Base-by-base conservation (phyloP, 2,329 filamentous ascomycete species). In the Scopulariopsis brevicaulis region DNA sequence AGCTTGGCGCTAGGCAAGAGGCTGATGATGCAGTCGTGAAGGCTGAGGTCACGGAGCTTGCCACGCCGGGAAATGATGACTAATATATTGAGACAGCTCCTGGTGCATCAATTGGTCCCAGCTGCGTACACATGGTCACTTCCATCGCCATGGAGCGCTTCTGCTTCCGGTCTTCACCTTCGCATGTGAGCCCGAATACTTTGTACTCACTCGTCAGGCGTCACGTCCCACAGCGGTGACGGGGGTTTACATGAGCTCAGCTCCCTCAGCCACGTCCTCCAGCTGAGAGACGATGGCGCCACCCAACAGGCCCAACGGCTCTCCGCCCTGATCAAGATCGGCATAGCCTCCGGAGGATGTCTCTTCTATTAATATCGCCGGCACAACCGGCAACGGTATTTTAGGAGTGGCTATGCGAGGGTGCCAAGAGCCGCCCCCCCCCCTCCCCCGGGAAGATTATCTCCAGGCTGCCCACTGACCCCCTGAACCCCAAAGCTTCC, bases 1-100 rank as follows among this genome's bases (percentile, higher is more conserved):
- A 56, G 55, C 55, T 56, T 56, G 40, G 46, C 55, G 28, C 18
- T n/a, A 55, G 22, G 34, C 34, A 51, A 55, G 53, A 59, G 53
- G 57, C 57, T 59, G 53, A 55, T 53, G 43, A 59, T 52, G n/a
- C 34, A 24, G 46, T 24, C 22, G 50, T 6, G 24, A 25, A 43
- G 18, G 40, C n/a, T 56, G 54, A 56, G 18, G 4, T 11, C 11
- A 8, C 18, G 46, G 37, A 14, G 37, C 12, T 6, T 14, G 12
- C 18, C 37, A 15, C 18, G 4, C 7, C 4, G 37, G 12, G 5
- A 10, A 10, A 3, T 14, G 37, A 40, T 40, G 37, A 40, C 37
- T 40, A 40, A 40, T 40, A 40, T 32, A 46, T 14, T 22, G 43
- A 22, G 43, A 12, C 15, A 48, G 43, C 37, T 40, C 4, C 28